A percentile compares a stretch with the other conserved stretches of the same genome.
Evolutionary conservation across 257 asterid genomes (phyloP).

Genomic region (Misopates orontium): DNA sequence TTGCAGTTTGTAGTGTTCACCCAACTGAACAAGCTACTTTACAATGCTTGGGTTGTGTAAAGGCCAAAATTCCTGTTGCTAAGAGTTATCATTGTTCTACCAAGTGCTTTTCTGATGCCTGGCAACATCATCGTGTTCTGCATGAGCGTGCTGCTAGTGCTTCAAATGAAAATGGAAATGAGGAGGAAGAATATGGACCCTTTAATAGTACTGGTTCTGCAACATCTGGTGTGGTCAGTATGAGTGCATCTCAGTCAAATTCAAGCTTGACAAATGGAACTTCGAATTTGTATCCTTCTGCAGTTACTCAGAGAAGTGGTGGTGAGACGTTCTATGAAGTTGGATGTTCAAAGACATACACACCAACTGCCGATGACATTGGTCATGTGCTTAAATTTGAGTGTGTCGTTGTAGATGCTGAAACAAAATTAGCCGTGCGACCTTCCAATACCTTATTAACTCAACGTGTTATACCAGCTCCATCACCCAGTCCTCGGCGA

Average conservation of each 20-base stretch:
- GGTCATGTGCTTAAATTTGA: slow-evolving; percentile 91
- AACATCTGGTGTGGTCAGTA: slow-evolving; percentile 44
- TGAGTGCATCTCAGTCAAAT: slow-evolving; percentile 67
- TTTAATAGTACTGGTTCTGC: slow-evolving; percentile 70
- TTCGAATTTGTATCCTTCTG: slow-evolving; percentile 66
- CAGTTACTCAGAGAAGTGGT: slow-evolving; percentile 73
- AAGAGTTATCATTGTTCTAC: slow-evolving; percentile 96
- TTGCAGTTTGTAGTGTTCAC: slow-evolving; percentile 89
- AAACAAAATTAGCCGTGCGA: slow-evolving; percentile 63
- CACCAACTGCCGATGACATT: slow-evolving; percentile 91
- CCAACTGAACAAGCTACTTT: slow-evolving; percentile 94
- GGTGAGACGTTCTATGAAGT: slow-evolving; percentile 95
- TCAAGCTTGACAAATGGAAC: slow-evolving; percentile 59
- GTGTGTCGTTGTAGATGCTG: slow-evolving; percentile 78
- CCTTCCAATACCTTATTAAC: slow-evolving; percentile 63
- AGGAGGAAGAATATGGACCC: slow-evolving; percentile 93
- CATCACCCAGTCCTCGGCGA: slow-evolving; percentile 89
- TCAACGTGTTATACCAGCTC: slow-evolving; percentile 98
- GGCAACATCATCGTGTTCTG: slow-evolving; percentile 93
- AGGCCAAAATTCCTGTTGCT: slow-evolving; percentile 76
- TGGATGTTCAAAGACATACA: slow-evolving; percentile 73
- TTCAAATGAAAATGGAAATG: slow-evolving; percentile 72
- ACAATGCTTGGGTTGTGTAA: slow-evolving; percentile 90
- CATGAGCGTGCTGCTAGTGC: slow-evolving; percentile 94
- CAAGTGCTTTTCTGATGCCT: slow-evolving; percentile 88